Evolutionary conservation across 768 basidiomycete genomes (phyloP).

Genomic region (Pisolithus sp.): DNA sequence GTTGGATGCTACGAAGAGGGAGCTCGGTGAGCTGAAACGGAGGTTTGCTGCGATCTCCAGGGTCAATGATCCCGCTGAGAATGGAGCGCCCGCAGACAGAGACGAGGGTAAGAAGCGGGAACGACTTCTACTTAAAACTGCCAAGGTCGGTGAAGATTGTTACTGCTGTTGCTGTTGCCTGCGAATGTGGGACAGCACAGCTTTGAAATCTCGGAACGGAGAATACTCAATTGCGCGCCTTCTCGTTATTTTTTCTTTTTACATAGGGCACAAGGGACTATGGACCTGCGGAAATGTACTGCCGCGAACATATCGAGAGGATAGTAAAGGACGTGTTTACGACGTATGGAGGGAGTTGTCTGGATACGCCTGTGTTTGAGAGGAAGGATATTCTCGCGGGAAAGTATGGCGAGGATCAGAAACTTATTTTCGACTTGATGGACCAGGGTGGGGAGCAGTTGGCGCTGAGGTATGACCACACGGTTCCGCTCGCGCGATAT

Average conservation of each 20-base stretch:
- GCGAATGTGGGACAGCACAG: constrained; percentile 1
- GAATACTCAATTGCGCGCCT: constrained; percentile 9
- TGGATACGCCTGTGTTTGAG: constrained; percentile 98
- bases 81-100: constrained; percentile 28
- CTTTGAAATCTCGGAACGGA: not conserved
- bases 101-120: constrained; percentile 58
- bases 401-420: constrained; percentile 96
- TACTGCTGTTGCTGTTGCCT: not conserved
- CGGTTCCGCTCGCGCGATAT: constrained; percentile 92
- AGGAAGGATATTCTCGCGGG: constrained; percentile 92
- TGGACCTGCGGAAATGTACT: constrained; percentile 86
- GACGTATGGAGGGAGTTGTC: constrained; percentile 81
- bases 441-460: constrained; percentile 98
- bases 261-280: constrained; percentile 89
- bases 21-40: constrained; percentile 64
- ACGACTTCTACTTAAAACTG: constrained; percentile 79
- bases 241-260: not conserved
- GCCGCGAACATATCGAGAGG: constrained; percentile 84
- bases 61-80: constrained; percentile 15
- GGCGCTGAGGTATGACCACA: constrained; percentile 91
- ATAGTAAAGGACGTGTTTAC: constrained; percentile 86
- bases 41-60: constrained; percentile 38
- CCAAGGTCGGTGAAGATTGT: constrained; percentile 61
- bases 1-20: constrained; percentile 62
- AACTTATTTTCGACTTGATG: constrained; percentile 94